phyloP scores from a whole-genome alignment of 169 alveolate species.

The Plasmodium reichenowi region DNA sequence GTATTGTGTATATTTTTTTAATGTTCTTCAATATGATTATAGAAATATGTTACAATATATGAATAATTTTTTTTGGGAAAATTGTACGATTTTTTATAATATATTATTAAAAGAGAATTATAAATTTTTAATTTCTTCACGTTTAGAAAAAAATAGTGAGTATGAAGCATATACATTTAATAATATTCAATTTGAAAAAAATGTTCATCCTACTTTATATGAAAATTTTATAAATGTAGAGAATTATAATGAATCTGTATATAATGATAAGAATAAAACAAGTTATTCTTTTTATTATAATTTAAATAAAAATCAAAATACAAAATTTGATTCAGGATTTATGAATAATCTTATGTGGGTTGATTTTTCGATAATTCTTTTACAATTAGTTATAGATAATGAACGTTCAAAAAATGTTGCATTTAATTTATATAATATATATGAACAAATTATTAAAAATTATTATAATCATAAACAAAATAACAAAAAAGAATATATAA shows the following conservation, averaged over 20 bases:
- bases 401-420: background rate
- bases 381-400: background rate
- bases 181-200: background rate
- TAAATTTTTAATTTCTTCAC: background rate
- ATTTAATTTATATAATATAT: background rate
- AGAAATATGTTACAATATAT: constrained; percentile 28
- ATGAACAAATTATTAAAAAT: background rate
- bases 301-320: background rate
- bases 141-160: background rate
- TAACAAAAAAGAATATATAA: background rate
- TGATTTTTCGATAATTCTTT: constrained; percentile 10
- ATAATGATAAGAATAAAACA: background rate
- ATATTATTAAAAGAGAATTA: constrained; percentile 20
- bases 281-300: background rate
- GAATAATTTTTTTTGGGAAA: constrained; percentile 43
- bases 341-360: constrained; percentile 51
- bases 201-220: constrained; percentile 5
- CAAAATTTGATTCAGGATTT: constrained; percentile 16
- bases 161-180: constrained; percentile 23
- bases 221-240: constrained; percentile 1
- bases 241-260: background rate
- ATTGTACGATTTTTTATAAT: constrained; percentile 15
- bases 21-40: constrained; percentile 16
- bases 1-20: constrained; percentile 35
- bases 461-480: background rate